These are phyloP conservation scores for Cutaneotrichosporon dermatis DNA, from an alignment of 1,284 basidiomycete species.

Conservation along the genomic window DNA sequence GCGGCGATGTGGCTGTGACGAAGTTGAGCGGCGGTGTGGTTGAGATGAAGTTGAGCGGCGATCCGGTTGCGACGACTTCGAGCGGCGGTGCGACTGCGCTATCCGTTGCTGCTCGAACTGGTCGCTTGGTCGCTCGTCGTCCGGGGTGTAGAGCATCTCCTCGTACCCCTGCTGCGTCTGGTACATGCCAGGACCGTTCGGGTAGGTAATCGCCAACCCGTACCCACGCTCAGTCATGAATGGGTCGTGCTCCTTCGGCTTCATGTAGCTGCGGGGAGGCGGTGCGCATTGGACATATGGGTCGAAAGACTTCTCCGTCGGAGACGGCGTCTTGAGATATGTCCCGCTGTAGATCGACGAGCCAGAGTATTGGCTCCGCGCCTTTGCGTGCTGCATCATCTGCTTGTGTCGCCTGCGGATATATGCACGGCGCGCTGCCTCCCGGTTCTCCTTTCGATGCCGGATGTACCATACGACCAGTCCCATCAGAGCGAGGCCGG, in stretches of 20 bases:
- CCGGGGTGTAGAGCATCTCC: neutral
- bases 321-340: conserved; percentile 1
- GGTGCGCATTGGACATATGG: conserved; percentile 4
- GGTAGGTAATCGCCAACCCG: conserved; percentile 1
- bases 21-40: neutral
- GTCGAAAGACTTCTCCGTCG: conserved; percentile 10
- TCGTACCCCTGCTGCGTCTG: conserved; percentile 17
- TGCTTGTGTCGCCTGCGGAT: conserved; percentile 5
- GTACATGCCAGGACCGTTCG: conserved; percentile 3
- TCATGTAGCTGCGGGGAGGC: neutral
- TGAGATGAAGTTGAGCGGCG: neutral
- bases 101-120: neutral
- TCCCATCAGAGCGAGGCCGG: conserved; percentile 19
- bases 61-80: neutral
- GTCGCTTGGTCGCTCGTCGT: neutral
- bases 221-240: conserved; percentile 23
- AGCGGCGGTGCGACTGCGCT: too few relatives aligned
- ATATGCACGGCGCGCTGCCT: conserved; percentile 9
- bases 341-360: conserved; percentile 3
- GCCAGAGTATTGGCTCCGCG: neutral
- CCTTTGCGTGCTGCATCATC: neutral
- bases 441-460: conserved; percentile 19
- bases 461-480: conserved; percentile 19
- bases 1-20: neutral
- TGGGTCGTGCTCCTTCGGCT: conserved; percentile 14